These are phyloP conservation scores for Drechslerella coelobrocha DNA, from an alignment of 2,329 filamentous ascomycete genomes.

Conservation along the genomic window DNA sequence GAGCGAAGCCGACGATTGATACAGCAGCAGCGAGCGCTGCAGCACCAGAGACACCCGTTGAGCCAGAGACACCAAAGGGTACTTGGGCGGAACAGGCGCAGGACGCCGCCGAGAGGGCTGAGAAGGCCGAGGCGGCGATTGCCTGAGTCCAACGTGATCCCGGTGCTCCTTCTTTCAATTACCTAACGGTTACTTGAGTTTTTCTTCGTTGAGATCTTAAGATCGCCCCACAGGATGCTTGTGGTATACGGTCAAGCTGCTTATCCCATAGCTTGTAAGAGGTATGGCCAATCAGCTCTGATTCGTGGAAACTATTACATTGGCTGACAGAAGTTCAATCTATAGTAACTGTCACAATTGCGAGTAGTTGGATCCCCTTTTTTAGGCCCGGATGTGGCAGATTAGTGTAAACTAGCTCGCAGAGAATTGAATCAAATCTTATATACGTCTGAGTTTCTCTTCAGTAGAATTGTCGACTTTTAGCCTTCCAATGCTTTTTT, in stretches of 20 bases:
- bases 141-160: slow-evolving; percentile 7
- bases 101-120: slow-evolving; percentile 44
- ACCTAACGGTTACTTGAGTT: background rate
- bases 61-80: slow-evolving; percentile 36
- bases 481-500: background rate
- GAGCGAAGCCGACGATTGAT: slow-evolving; percentile 32
- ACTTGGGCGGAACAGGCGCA: slow-evolving; percentile 49
- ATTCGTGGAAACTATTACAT: too few relatives aligned
- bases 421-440: too few relatives aligned
- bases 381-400: too few relatives aligned
- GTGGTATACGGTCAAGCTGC: background rate
- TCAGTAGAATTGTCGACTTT: background rate
- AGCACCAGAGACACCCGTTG: slow-evolving; percentile 35
- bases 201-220: background rate
- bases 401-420: too few relatives aligned
- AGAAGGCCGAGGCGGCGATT: slow-evolving; percentile 18
- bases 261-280: background rate
- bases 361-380: too few relatives aligned
- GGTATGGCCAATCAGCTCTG: background rate
- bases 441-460: too few relatives aligned
- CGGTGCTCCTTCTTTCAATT: background rate
- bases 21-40: background rate
- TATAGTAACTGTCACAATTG: too few relatives aligned
- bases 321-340: too few relatives aligned
- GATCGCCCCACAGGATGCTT: background rate